A percentile compares a stretch with the other conserved stretches of the same genome.
Evolutionary conservation across 2,329 filamentous ascomycete species (phyloP).

Genomic region (Epichloe typhina): DNA sequence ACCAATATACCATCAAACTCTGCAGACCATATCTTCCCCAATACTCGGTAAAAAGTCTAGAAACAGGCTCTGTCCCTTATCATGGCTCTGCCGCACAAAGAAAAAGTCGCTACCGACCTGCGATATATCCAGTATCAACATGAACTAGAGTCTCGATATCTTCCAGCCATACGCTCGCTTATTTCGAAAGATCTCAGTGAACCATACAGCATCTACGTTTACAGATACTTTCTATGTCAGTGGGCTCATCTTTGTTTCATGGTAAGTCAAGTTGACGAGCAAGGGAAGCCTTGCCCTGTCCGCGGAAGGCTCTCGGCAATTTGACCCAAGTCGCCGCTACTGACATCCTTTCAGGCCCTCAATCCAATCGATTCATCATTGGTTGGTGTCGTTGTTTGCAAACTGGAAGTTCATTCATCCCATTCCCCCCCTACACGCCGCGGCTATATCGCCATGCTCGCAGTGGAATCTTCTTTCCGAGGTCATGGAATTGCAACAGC

Average conservation of each 20-base stretch:
- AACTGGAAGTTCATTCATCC: conserved; percentile 78
- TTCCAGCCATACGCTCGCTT: conserved; percentile 77
- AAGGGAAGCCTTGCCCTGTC: background rate
- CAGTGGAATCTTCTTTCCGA: conserved; percentile 68
- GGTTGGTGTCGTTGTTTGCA: conserved; percentile 86
- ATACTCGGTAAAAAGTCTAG: background rate
- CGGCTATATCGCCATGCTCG: conserved; percentile 97
- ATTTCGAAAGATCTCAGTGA: conserved; percentile 96
- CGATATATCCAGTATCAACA: conserved; percentile 51
- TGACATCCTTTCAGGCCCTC: conserved; percentile 32
- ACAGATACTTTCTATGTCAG: conserved; percentile 94
- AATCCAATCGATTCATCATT: conserved; percentile 50
- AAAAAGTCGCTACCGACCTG: conserved; percentile 32
- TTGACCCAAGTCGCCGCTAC: background rate
- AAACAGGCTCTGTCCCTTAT: background rate
- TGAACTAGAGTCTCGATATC: conserved; percentile 47
- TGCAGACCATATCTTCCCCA: background rate
- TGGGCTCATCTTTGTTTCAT: conserved; percentile 97
- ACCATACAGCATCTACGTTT: conserved; percentile 98
- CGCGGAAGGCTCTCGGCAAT: background rate
- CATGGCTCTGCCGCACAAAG: conserved; percentile 22
- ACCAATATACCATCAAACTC: background rate
- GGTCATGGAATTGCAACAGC: conserved; percentile 79
- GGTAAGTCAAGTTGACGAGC: conserved; percentile 33
- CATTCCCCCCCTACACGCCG: conserved; percentile 62